Conservation (phyloP, 2,329 filamentous ascomycete species). For the Verticillium isaacii region DNA sequence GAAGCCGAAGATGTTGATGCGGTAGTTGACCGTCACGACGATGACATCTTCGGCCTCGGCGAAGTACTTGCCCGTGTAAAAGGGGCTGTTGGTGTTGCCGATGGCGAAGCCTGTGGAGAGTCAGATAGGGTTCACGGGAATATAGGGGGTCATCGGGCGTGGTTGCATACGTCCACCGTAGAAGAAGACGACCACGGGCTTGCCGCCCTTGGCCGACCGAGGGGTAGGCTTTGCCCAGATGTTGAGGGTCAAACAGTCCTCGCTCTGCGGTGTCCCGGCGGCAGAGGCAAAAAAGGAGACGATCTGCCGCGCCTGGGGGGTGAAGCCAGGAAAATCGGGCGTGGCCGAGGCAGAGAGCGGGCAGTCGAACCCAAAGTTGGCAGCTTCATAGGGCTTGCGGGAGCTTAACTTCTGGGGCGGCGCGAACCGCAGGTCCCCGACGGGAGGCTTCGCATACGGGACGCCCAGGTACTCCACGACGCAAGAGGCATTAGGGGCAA, state of each 20-base stretch:
- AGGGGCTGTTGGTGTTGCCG: conserved; percentile 28
- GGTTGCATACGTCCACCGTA: conserved; percentile 25
- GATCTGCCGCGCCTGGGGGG: conserved; percentile 21
- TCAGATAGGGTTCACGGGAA: not conserved
- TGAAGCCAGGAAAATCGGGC: conserved; percentile 20
- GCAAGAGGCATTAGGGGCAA: conserved; percentile 18
- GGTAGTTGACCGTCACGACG: conserved; percentile 42
- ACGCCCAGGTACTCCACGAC: conserved; percentile 33
- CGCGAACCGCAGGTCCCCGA: conserved; percentile 18
- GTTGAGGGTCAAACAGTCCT: conserved; percentile 34
- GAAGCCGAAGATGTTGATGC: conserved; percentile 36
- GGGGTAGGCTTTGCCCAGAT: conserved; percentile 27
- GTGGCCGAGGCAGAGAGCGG: conserved; percentile 17
- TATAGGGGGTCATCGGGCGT: fast-evolving
- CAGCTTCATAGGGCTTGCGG: conserved; percentile 14
- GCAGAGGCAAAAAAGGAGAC: conserved; percentile 15
- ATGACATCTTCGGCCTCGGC: conserved; percentile 37
- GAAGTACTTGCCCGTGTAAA: conserved; percentile 38
- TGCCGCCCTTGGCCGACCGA: conserved; percentile 15
- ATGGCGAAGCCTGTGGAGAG: conserved; percentile 14
- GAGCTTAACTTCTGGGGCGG: conserved; percentile 19
- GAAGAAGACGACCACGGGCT: conserved; percentile 31
- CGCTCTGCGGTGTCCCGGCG: conserved; percentile 20
- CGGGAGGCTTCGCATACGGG: conserved; percentile 21
- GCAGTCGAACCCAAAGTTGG: conserved; percentile 22